Evolutionary conservation across 2,329 filamentous ascomycete genomes (phyloP).

Genomic region (Mycosphaerella sp.): DNA sequence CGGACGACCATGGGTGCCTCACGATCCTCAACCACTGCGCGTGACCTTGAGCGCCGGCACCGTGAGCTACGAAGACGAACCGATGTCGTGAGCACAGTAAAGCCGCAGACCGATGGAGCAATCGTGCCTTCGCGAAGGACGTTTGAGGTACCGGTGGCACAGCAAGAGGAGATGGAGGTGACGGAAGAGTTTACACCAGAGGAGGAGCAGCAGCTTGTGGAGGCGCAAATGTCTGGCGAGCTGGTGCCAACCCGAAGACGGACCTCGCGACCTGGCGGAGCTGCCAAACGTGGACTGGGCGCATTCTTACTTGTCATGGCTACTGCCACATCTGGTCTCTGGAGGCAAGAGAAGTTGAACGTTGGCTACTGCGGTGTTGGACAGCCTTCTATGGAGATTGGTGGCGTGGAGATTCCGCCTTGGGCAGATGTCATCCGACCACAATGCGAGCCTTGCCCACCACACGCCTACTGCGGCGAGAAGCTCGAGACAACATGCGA

Average conservation of each 20-base stretch:
- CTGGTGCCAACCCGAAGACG: slow-evolving; percentile 40
- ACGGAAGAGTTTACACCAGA: slow-evolving; percentile 94
- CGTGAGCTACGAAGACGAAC: slow-evolving; percentile 39
- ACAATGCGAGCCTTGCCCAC: slow-evolving; percentile 81
- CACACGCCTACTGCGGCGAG: slow-evolving; percentile 80
- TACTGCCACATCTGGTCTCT: slow-evolving; percentile 70
- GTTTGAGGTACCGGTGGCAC: slow-evolving; percentile 52
- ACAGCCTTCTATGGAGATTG: slow-evolving; percentile 52
- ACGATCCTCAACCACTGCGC: slow-evolving; percentile 26
- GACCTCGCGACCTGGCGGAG: slow-evolving; percentile 39
- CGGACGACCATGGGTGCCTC: slow-evolving; percentile 45
- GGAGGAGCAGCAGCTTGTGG: slow-evolving; percentile 72
- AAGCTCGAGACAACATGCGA: slow-evolving; percentile 76
- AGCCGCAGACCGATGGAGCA: slow-evolving; percentile 49
- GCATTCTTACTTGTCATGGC: slow-evolving; percentile 65
- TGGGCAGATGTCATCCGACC: slow-evolving; percentile 66
- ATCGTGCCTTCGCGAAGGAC: slow-evolving; percentile 51
- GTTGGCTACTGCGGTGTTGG: slow-evolving; percentile 90
- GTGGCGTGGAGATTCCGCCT: slow-evolving; percentile 63
- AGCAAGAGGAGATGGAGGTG: slow-evolving; percentile 45
- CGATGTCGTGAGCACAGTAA: slow-evolving; percentile 37
- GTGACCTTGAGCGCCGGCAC: slow-evolving; percentile 39
- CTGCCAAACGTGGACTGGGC: slow-evolving; percentile 57
- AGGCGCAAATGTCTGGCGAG: slow-evolving; percentile 50
- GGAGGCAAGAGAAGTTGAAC: slow-evolving; percentile 89